These are phyloP conservation scores for Artemisia princeps DNA, from an alignment of 140 eudicot genomes.

Conservation along the genomic window DNA sequence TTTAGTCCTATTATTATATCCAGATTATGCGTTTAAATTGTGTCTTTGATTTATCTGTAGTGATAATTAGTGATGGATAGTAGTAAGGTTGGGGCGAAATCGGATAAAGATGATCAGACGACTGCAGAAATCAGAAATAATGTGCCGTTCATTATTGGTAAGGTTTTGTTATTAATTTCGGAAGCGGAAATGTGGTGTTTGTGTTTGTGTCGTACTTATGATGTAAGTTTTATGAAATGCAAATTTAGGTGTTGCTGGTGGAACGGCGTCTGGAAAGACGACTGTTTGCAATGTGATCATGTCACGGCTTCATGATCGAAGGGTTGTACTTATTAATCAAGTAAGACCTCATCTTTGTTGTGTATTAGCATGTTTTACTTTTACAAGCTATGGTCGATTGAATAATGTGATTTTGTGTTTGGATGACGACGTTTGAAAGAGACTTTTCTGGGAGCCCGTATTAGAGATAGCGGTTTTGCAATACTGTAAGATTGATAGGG, in stretches of 20 bases:
- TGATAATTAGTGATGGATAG: conserved; percentile 21
- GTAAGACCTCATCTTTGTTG: conserved; percentile 32
- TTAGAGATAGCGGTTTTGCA: too few species aligned
- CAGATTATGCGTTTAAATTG: too few species aligned
- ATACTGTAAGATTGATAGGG: too few species aligned
- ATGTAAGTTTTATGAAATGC: neutral
- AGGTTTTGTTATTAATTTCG: neutral
- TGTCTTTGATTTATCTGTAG: too few species aligned
- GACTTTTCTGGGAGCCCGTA: too few species aligned
- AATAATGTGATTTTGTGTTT: too few species aligned
- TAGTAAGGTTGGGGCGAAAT: conserved; percentile 14
- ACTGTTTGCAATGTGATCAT: conserved; percentile 83
- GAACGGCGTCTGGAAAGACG: conserved; percentile 90
- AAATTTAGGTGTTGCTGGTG: conserved; percentile 78
- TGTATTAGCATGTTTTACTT: too few species aligned
- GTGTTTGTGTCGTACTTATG: too few species aligned
- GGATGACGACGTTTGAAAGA: too few species aligned
- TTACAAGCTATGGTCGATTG: too few species aligned
- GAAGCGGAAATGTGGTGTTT: too few species aligned
- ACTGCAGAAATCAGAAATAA: conserved; percentile 21
- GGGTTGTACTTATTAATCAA: conserved; percentile 77
- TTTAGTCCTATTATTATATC: too few species aligned
- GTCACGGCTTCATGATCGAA: conserved; percentile 73
- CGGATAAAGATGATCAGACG: conserved; percentile 21
- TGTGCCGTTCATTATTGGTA: conserved; percentile 70